These are phyloP conservation scores for Incumbomyces lentus DNA, from an alignment of 2,329 filamentous ascomycete species.

Conservation along the genomic window DNA sequence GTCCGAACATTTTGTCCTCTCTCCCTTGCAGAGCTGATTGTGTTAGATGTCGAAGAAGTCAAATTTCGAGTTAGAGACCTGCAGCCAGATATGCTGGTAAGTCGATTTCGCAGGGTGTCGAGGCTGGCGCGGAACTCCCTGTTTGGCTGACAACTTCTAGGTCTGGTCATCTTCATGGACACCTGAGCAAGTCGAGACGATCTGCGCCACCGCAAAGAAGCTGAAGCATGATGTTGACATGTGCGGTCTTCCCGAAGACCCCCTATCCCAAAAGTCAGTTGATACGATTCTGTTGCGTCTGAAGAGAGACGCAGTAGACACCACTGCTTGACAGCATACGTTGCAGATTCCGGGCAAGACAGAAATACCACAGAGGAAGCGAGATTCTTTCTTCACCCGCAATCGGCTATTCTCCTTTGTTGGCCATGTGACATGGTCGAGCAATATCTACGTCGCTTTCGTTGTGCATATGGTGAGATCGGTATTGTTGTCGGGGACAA, in stretches of 20 bases:
- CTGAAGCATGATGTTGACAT: constrained; percentile 5
- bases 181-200: constrained; percentile 3
- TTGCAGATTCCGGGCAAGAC: too few species aligned
- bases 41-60: constrained; percentile 46
- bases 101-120: constrained; percentile 10
- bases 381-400: too few species aligned
- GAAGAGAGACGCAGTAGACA: neutral
- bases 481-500: too few species aligned
- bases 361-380: too few species aligned
- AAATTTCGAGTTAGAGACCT: constrained; percentile 41
- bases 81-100: constrained; percentile 47
- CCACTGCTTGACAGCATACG: neutral
- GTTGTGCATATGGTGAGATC: too few species aligned
- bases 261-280: neutral
- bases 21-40: neutral
- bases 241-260: constrained; percentile 5
- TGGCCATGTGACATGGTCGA: too few species aligned
- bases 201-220: neutral
- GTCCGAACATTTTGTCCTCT: too few species aligned
- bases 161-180: constrained; percentile 7
- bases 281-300: neutral
- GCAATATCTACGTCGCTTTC: too few species aligned
- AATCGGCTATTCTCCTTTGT: too few species aligned
- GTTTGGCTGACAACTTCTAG: neutral
- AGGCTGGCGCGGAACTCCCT: too few species aligned